Evolutionary conservation across 805 yeast genomes (phyloP), one percentile per base, ranked within the genome.

Genomic region (Metschnikowia aberdeeniae): DNA sequence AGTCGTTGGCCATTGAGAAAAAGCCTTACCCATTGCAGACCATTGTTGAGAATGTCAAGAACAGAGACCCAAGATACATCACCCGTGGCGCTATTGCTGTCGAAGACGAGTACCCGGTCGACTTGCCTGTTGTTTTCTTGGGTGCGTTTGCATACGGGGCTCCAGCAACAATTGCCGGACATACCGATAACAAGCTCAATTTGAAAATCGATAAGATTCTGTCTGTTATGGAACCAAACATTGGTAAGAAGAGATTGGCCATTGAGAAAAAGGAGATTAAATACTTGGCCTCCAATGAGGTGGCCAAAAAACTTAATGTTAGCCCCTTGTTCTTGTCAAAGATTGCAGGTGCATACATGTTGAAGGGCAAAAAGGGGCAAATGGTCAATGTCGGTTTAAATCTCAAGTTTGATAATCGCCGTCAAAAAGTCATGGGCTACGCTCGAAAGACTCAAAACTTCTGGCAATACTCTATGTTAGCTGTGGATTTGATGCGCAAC

Each of bases 111-210:
- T 93, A 77, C 64, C 97, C 97, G 14, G 43, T 75, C 4, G 83
- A 77, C 12, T 75, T 86, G 0, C 78, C 80, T 42, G 90, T 82
- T 24, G 78, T 92, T 7, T 87, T 87, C 60, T 70, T 93, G 49
- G 95, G 97, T 39, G 88, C 83, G 24, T 81, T 82, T 63, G 95
- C 90, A 1, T 93, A 88, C 61, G 98, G 99, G 44, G 78, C 88
- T 5, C 81, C 86, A 36, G 87, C 89, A 4, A 70, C 70, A 19
- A 77, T 86, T 36, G 76, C 76, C 39, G 92, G 86, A 0, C 79
- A 84, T 57, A 70, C 73, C 20, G 60, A 53, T 11, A 59, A 61
- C 39, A 66, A 64, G 49, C 65, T 85, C 46, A 76, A 82, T 45
- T 82, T 90, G 13, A 63, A 64, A 42, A 66, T 71, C 32, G 63